A percentile compares a stretch with the other conserved stretches of the same genome.
phyloP scores from a whole-genome alignment of 2,329 filamentous ascomycete genomes.

The Aureobasidium melanogenum region DNA sequence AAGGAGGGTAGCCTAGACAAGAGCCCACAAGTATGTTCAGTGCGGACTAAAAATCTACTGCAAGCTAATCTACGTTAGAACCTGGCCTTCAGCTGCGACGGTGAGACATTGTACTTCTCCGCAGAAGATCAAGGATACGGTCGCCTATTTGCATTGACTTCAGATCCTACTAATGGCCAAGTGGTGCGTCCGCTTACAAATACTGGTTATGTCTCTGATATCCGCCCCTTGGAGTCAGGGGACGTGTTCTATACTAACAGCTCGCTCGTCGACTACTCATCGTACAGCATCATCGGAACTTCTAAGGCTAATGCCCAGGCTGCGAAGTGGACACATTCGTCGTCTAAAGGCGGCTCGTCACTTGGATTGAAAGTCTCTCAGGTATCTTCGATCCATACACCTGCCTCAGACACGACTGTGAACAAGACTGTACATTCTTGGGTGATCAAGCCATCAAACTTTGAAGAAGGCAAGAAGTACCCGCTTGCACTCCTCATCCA shows the following conservation, averaged over 20 bases:
- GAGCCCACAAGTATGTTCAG: conserved; percentile 46
- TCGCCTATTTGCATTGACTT: conserved; percentile 54
- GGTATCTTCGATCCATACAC: conserved; percentile 60
- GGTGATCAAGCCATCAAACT: conserved; percentile 54
- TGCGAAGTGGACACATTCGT: conserved; percentile 37
- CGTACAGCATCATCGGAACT: conserved; percentile 54
- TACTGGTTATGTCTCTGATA: conserved; percentile 46
- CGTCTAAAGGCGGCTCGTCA: conserved; percentile 54
- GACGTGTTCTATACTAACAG: conserved; percentile 57
- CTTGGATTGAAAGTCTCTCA: conserved; percentile 58
- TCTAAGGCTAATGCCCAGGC: conserved; percentile 24
- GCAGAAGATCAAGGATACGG: conserved; percentile 61
- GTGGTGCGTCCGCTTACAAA: conserved; percentile 43
- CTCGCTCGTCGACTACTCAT: conserved; percentile 63
- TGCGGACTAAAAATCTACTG: too few relatives aligned
- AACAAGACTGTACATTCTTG: conserved; percentile 60
- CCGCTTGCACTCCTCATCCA: conserved; percentile 74
- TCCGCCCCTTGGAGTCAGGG: conserved; percentile 43
- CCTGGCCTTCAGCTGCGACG: conserved; percentile 43
- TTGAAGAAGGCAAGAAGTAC: conserved; percentile 63
- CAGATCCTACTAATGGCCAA: conserved; percentile 19
- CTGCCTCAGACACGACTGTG: conserved; percentile 44
- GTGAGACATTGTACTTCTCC: conserved; percentile 59
- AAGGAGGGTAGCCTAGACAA: conserved; percentile 55
- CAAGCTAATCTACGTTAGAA: too few relatives aligned